phyloP scores from a whole-genome alignment of 345 rosid species.

The Pelargonium nanum region DNA sequence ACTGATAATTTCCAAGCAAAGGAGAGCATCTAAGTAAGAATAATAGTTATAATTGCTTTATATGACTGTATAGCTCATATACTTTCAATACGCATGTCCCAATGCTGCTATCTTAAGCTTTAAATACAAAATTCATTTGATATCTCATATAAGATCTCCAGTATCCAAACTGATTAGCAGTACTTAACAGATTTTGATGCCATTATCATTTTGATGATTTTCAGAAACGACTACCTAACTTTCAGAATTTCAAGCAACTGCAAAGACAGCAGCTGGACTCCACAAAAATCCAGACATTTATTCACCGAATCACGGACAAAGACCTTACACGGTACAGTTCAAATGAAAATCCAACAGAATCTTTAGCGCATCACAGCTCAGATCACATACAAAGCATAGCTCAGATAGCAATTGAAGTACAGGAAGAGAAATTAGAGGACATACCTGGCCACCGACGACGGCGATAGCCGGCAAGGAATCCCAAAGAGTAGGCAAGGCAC shows the following conservation, averaged over 20 bases:
- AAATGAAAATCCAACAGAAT: background rate
- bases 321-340: too few species aligned
- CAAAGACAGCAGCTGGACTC: too few species aligned
- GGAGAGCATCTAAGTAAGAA: too few species aligned
- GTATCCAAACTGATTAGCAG: background rate
- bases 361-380: background rate
- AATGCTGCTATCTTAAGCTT: background rate
- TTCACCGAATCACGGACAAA: background rate
- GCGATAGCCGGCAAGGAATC: slow-evolving; percentile 95
- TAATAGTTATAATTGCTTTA: too few species aligned
- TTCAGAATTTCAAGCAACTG: too few species aligned
- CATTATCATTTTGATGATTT: background rate
- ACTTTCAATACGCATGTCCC: background rate
- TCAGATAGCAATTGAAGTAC: background rate
- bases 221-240: background rate
- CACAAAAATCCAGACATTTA: too few species aligned
- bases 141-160: too few species aligned
- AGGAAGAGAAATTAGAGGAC: background rate
- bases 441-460: slow-evolving; percentile 99
- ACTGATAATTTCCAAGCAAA: too few species aligned
- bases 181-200: background rate
- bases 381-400: background rate
- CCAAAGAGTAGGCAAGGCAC: slow-evolving; percentile 95
- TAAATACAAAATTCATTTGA: background rate
- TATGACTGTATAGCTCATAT: too few species aligned